These are phyloP conservation scores for Neckera pumila DNA, from an alignment of 225 moss, liverwort and hornwort genomes.

Conservation along the genomic window DNA sequence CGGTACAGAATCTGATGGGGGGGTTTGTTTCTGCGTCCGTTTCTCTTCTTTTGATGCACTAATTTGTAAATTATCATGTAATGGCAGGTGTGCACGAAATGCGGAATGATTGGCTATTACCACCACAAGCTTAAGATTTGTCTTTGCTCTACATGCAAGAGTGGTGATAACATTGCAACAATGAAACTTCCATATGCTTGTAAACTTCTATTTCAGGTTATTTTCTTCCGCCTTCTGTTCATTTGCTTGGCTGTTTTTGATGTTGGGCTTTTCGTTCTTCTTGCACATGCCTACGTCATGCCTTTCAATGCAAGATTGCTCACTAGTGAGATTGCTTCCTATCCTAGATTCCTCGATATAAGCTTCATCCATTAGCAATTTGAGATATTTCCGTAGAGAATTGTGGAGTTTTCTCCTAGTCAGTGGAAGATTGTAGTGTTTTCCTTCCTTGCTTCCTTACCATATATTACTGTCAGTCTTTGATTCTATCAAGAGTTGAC, in stretches of 20 bases:
- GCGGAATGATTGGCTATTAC: conserved; percentile 91
- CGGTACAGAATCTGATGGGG: neutral
- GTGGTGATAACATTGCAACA: conserved; percentile 79
- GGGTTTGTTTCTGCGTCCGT: neutral
- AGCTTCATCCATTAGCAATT: neutral
- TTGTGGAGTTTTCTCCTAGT: neutral
- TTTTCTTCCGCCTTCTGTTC: neutral
- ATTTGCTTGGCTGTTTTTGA: neutral
- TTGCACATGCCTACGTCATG: neutral
- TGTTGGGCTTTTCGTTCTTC: neutral
- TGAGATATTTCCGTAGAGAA: neutral
- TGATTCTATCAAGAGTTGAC: neutral
- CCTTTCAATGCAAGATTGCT: neutral
- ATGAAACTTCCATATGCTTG: conserved; percentile 99
- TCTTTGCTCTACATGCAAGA: conserved; percentile 81
- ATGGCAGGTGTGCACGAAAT: conserved; percentile 88
- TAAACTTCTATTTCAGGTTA: conserved; percentile 94
- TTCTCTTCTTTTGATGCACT: neutral
- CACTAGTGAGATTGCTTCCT: neutral
- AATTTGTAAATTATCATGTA: neutral
- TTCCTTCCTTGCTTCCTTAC: neutral
- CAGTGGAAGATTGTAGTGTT: neutral
- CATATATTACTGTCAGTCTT: neutral
- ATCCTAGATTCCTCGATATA: neutral
- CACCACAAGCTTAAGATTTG: conserved; percentile 77